phyloP scores from a whole-genome alignment of 2,329 filamentous ascomycete species.

The Gnomoniopsis smithogilvyi region DNA sequence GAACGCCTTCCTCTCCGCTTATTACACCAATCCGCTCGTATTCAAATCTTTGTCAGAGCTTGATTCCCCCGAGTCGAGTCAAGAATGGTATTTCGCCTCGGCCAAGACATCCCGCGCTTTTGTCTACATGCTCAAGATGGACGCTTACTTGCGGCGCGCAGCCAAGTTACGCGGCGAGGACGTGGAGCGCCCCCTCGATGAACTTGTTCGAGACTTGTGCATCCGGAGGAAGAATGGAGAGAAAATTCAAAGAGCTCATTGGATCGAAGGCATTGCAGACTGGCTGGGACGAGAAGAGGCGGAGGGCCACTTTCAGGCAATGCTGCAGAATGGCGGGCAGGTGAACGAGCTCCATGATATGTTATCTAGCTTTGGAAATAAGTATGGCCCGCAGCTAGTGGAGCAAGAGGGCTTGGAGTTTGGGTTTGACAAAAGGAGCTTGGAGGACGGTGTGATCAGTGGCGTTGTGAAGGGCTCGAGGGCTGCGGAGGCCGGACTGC shows the following conservation, averaged over 20 bases:
- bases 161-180: not conserved
- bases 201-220: slow-evolving; percentile 6
- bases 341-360: slow-evolving; percentile 15
- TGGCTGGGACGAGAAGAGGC: slow-evolving; percentile 13
- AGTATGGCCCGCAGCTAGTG: slow-evolving; percentile 14
- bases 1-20: slow-evolving; percentile 20
- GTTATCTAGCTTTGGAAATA: slow-evolving; percentile 18
- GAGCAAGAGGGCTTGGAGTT: slow-evolving; percentile 23
- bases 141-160: slow-evolving; percentile 7
- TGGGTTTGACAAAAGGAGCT: slow-evolving; percentile 21
- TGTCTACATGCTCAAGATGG: slow-evolving; percentile 18
- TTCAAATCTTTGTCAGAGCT: slow-evolving; percentile 10
- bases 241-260: slow-evolving; percentile 6
- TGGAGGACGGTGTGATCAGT: slow-evolving; percentile 19
- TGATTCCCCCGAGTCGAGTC: not conserved
- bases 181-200: slow-evolving; percentile 10
- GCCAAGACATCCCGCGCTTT: not conserved
- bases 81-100: slow-evolving; percentile 4
- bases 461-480: slow-evolving; percentile 20
- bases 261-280: not conserved
- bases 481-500: slow-evolving; percentile 22
- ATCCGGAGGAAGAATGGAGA: not conserved
- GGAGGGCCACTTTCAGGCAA: not conserved
- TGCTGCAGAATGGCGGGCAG: not conserved
- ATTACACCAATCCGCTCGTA: slow-evolving; percentile 23